phyloP scores from a whole-genome alignment of 139 green algal species.

The Yamagishiella unicocca region DNA sequence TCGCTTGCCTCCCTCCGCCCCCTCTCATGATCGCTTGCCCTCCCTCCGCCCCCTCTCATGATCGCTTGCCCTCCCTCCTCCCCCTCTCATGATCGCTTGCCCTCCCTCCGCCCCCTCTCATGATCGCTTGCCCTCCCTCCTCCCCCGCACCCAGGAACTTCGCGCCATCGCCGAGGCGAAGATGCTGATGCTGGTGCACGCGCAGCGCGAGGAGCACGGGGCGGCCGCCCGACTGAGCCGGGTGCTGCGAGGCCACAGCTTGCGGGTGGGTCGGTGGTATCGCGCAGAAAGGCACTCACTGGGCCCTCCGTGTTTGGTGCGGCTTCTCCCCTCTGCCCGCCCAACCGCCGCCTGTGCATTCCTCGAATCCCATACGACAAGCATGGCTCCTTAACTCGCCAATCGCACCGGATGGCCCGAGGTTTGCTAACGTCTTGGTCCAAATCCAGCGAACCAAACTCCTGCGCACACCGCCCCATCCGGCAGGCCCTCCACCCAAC shows the following conservation, averaged over 20 bases:
- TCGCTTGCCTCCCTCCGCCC: not conserved
- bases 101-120: not conserved
- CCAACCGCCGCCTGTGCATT: too few species aligned
- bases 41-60: not conserved
- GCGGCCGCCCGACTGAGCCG: not conserved
- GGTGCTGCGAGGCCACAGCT: not conserved
- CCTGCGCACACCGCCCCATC: too few species aligned
- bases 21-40: not conserved
- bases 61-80: not conserved
- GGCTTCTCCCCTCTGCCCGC: too few species aligned
- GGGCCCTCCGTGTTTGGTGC: too few species aligned
- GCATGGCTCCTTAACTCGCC: too few species aligned
- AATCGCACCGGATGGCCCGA: too few species aligned
- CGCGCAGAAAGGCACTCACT: too few species aligned
- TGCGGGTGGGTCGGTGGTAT: constrained; percentile 14
- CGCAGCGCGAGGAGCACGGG: not conserved
- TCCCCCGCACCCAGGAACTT: not conserved
- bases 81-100: not conserved
- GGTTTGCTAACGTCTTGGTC: too few species aligned
- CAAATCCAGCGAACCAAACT: too few species aligned
- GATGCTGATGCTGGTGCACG: not conserved
- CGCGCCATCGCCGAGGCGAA: not conserved
- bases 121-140: not conserved
- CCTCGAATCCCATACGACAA: too few species aligned
- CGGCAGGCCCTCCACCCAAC: too few species aligned